Conservation (phyloP, 495 filamentous ascomycete genomes). For the Mytilinidion resinicola region DNA sequence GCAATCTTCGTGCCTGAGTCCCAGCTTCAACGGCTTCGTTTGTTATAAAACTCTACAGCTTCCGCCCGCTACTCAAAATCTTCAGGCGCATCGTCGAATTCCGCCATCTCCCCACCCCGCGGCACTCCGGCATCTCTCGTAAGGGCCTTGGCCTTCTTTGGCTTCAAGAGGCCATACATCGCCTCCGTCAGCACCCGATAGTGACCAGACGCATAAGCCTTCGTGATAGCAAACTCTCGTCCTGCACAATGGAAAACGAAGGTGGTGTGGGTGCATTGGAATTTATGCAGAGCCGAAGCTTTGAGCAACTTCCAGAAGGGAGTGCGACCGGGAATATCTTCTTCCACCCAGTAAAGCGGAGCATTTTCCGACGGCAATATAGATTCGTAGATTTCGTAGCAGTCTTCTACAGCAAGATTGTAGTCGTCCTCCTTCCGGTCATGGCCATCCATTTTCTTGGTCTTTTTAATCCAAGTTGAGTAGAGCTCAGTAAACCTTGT, state of each 20-base stretch:
- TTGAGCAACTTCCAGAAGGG: slow-evolving; percentile 20
- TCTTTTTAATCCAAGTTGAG: background rate
- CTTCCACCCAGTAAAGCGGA: background rate
- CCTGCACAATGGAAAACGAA: slow-evolving; percentile 27
- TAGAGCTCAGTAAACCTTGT: background rate
- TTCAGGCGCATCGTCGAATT: background rate
- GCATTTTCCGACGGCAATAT: slow-evolving; percentile 3
- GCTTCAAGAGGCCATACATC: slow-evolving; percentile 14
- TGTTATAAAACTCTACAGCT: too few relatives aligned
- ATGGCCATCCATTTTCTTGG: background rate
- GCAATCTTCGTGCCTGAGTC: too few relatives aligned
- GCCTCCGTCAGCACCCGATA: background rate
- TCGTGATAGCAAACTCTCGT: slow-evolving; percentile 20
- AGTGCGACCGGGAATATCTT: background rate
- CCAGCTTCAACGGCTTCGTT: too few relatives aligned
- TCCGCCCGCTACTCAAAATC: background rate
- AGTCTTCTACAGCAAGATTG: background rate
- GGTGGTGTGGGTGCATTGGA: background rate
- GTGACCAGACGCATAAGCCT: background rate
- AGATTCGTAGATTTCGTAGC: slow-evolving; percentile 14
- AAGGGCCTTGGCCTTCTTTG: slow-evolving; percentile 12
- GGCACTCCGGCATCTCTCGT: background rate
- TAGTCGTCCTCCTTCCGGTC: background rate
- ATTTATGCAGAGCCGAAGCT: slow-evolving; percentile 19
- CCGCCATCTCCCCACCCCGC: background rate